These are phyloP conservation scores for Barnettozyma californica DNA, from an alignment of 805 yeast genomes.

Conservation along the genomic window DNA sequence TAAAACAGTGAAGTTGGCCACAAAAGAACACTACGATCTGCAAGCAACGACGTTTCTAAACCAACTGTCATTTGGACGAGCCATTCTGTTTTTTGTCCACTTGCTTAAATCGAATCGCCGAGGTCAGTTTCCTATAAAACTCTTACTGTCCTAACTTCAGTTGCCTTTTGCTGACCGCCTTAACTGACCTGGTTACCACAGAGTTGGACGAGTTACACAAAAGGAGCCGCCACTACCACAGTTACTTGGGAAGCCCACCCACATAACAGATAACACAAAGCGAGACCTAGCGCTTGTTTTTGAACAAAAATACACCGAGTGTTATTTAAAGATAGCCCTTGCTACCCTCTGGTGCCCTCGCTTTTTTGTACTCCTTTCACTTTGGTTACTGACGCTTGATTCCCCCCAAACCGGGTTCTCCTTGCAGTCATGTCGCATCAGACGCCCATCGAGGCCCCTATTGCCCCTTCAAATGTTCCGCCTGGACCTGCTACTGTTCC, in stretches of 20 bases:
- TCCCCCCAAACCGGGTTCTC: neutral
- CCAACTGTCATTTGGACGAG: neutral
- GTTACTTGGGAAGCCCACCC: neutral
- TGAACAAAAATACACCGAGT: neutral
- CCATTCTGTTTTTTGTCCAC: neutral
- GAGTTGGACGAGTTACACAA: neutral
- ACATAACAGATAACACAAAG: neutral
- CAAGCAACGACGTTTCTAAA: neutral
- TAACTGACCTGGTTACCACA: neutral
- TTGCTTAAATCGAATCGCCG: neutral
- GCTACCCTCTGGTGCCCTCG: neutral
- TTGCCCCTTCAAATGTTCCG: neutral
- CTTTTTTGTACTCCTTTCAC: neutral
- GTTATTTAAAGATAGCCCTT: neutral
- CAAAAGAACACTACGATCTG: neutral
- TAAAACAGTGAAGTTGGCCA: neutral
- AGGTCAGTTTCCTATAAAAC: neutral
- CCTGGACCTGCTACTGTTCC: neutral
- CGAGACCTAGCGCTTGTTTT: neutral
- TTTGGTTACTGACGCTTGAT: neutral
- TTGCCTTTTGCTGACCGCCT: neutral
- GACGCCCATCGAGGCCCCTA: neutral
- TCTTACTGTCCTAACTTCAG: neutral
- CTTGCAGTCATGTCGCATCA: constrained; percentile 1
- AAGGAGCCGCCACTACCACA: neutral